Conservation (phyloP, 495 filamentous ascomycete genomes). For the Annulohypoxylon maeteangense region DNA sequence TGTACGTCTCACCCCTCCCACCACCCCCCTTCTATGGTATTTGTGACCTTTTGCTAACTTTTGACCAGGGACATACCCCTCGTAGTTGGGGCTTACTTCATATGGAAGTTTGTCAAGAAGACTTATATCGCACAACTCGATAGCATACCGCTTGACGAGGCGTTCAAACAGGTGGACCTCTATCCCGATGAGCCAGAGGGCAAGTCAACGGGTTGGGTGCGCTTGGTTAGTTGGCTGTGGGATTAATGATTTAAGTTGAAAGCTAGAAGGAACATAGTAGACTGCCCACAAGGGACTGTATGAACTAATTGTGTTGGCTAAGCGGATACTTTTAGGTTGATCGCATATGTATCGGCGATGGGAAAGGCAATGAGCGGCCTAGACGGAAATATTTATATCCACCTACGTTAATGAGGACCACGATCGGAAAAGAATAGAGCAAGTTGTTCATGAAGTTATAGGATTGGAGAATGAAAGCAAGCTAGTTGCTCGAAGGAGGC, state of each 20-base stretch:
- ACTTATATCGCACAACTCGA: conserved; percentile 64
- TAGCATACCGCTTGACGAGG: conserved; percentile 60
- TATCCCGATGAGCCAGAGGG: conserved; percentile 47
- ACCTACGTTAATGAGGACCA: neutral
- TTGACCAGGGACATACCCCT: conserved; percentile 63
- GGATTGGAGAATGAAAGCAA: neutral
- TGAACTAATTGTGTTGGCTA: neutral
- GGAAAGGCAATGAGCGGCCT: neutral
- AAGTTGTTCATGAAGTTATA: neutral
- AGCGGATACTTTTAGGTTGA: neutral
- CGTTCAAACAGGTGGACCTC: conserved; percentile 51
- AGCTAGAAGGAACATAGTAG: neutral
- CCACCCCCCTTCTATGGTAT: neutral
- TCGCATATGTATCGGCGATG: neutral
- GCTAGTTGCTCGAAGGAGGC: neutral
- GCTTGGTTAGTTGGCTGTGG: conserved; percentile 56
- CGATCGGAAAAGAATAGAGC: neutral
- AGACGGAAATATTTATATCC: neutral
- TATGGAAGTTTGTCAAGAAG: conserved; percentile 64
- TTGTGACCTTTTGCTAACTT: conserved; percentile 21
- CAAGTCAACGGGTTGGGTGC: conserved; percentile 44
- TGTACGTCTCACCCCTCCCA: conserved; percentile 49
- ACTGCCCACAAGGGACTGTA: too few species aligned
- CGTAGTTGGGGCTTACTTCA: conserved; percentile 61
- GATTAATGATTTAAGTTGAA: conserved; percentile 35